phyloP scores from a whole-genome alignment of 371 early-diverging fungal genomes.

The Saksenaea vasiformis region DNA sequence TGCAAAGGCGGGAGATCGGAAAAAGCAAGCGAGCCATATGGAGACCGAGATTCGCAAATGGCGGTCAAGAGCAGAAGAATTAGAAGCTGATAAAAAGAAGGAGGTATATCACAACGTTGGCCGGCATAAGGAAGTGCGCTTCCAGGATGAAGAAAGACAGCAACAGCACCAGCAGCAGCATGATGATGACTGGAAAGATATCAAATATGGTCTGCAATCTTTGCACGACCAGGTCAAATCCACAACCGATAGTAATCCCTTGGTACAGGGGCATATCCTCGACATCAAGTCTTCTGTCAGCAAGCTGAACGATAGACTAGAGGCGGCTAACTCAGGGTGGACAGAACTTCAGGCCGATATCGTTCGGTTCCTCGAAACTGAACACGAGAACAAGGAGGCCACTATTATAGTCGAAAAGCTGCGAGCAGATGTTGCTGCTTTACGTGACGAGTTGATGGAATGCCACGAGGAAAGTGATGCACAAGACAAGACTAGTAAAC shows the following conservation, averaged over 20 bases:
- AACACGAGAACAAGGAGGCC: slow-evolving; percentile 13
- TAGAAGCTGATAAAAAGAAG: slow-evolving; percentile 14
- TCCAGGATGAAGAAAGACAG: not conserved
- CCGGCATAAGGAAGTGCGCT: not conserved
- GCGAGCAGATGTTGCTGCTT: slow-evolving; percentile 14
- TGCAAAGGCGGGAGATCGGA: slow-evolving; percentile 18
- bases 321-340: slow-evolving; percentile 37
- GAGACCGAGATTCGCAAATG: slow-evolving; percentile 17
- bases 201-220: slow-evolving; percentile 36
- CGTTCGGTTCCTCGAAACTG: slow-evolving; percentile 25
- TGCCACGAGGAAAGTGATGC: slow-evolving; percentile 1
- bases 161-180: not conserved
- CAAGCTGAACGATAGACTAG: slow-evolving; percentile 27
- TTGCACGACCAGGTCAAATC: slow-evolving; percentile 33
- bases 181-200: slow-evolving; percentile 12
- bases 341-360: slow-evolving; percentile 35
- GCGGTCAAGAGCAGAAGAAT: slow-evolving; percentile 27
- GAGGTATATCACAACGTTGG: not conserved
- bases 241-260: slow-evolving; percentile 17
- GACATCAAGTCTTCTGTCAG: slow-evolving; percentile 34
- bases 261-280: slow-evolving; percentile 24
- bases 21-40: slow-evolving; percentile 20
- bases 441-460: slow-evolving; percentile 24
- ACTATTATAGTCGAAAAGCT: slow-evolving; percentile 16
- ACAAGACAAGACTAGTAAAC: slow-evolving; percentile 2